Conservation (phyloP, 2,329 filamentous ascomycete genomes). For the Pseudogymnoascus sp. region DNA sequence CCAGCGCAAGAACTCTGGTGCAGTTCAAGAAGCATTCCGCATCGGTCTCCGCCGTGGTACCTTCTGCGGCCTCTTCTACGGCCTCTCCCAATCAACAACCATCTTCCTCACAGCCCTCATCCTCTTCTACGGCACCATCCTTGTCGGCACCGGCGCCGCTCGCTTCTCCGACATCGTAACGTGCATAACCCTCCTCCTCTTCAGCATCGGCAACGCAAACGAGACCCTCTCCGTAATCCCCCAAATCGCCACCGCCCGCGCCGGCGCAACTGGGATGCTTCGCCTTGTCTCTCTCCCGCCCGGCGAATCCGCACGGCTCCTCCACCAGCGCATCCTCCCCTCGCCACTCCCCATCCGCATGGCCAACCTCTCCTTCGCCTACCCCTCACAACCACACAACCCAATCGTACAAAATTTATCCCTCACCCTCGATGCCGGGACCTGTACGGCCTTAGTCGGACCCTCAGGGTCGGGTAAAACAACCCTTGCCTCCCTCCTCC, state of each 20-base stretch:
- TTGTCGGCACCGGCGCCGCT: constrained; percentile 45
- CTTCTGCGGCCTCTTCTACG: constrained; percentile 64
- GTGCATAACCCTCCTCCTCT: constrained; percentile 75
- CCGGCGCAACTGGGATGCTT: constrained; percentile 65
- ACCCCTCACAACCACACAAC: constrained; percentile 48
- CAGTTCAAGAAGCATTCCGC: constrained; percentile 42
- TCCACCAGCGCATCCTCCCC: background rate
- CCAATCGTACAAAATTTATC: constrained; percentile 53
- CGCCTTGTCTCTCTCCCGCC: constrained; percentile 54
- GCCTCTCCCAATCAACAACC: constrained; percentile 64
- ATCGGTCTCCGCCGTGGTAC: constrained; percentile 58
- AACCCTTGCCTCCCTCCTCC: constrained; percentile 66
- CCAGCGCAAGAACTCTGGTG: constrained; percentile 47
- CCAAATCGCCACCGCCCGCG: constrained; percentile 66
- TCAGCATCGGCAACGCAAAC: constrained; percentile 67
- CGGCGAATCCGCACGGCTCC: background rate
- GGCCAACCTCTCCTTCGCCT: constrained; percentile 49
- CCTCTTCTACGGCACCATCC: constrained; percentile 70
- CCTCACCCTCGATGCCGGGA: constrained; percentile 52
- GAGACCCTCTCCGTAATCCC: constrained; percentile 67
- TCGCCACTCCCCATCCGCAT: background rate
- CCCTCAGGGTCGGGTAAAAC: constrained; percentile 83
- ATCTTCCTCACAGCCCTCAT: constrained; percentile 68
- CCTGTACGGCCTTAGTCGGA: constrained; percentile 71
- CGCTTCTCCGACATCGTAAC: constrained; percentile 55